Evolutionary conservation across 139 green algal species (phyloP).

Genomic region (Tetraselmis chui): DNA sequence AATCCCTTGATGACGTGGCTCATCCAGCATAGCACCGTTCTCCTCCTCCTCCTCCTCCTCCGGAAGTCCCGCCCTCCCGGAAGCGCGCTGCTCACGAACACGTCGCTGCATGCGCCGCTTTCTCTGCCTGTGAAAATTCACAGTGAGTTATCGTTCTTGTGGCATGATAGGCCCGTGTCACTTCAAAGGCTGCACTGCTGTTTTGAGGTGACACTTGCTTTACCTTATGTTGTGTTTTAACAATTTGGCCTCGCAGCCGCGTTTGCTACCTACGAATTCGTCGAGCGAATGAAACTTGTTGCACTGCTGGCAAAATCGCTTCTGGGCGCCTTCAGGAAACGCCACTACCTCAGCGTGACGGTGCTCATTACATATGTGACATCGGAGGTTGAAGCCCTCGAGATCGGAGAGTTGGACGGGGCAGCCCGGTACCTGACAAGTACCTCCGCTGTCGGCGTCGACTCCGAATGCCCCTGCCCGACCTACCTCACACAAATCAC

Average conservation of each 20-base stretch:
- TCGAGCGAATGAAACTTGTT: not conserved
- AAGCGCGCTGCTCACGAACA: too few relatives aligned
- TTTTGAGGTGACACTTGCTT: too few relatives aligned
- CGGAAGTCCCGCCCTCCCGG: too few relatives aligned
- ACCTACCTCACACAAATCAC: not conserved
- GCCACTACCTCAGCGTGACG: not conserved
- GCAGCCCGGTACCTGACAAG: not conserved
- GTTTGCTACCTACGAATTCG: not conserved
- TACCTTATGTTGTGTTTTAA: not conserved
- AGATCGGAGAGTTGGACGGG: not conserved
- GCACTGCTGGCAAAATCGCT: not conserved
- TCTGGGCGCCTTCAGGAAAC: not conserved
- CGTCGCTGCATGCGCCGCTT: too few relatives aligned
- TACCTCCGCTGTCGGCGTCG: not conserved
- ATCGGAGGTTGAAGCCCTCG: not conserved
- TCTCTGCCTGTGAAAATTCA: too few relatives aligned
- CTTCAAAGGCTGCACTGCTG: too few relatives aligned
- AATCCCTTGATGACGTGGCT: too few relatives aligned
- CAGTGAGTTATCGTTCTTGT: too few relatives aligned
- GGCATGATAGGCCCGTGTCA: too few relatives aligned
- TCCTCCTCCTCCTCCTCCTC: too few relatives aligned
- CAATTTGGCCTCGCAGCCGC: not conserved
- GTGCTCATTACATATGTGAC: not conserved
- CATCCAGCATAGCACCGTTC: too few relatives aligned
- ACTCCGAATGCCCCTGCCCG: not conserved